Conservation (phyloP, 225 moss, liverwort and hornwort species). For the Pseudoscleropodium purum region DNA sequence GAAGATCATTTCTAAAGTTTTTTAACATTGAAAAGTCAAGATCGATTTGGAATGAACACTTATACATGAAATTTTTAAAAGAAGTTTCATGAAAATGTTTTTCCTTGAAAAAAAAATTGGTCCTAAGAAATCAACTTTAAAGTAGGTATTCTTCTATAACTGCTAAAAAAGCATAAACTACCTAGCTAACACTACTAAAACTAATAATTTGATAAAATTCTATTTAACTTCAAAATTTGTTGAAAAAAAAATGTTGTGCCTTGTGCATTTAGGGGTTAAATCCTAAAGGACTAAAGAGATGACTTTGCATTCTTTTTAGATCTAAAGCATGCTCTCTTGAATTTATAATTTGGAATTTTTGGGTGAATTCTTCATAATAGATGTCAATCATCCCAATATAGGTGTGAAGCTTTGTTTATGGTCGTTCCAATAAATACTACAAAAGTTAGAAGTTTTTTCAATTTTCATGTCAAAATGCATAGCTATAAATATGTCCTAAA, state of each 20-base stretch:
- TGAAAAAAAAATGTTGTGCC: not conserved
- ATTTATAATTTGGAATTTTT: not conserved
- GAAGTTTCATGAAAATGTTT: not conserved
- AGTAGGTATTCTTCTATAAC: no score
- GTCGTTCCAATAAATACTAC: no score
- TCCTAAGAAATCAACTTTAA: not conserved
- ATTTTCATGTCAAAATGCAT: no score
- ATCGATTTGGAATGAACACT: not conserved
- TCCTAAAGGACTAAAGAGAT: rapidly evolving
- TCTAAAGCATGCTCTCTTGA: rapidly evolving
- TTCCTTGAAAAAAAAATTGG: no score
- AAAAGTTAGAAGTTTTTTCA: no score
- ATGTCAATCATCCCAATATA: not conserved
- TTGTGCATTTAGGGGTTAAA: not conserved
- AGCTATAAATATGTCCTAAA: no score
- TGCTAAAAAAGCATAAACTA: no score
- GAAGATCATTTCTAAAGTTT: rapidly evolving
- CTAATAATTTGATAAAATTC: not conserved
- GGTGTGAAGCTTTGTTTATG: not conserved
- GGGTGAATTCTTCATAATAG: rapidly evolving
- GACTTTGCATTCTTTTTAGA: rapidly evolving
- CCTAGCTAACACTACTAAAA: not conserved
- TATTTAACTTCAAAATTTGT: not conserved
- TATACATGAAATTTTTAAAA: not conserved
- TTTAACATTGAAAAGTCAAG: no score